These are phyloP conservation scores for Vicia villosa DNA, from an alignment of 306 rosid genomes.

Conservation along the genomic window DNA sequence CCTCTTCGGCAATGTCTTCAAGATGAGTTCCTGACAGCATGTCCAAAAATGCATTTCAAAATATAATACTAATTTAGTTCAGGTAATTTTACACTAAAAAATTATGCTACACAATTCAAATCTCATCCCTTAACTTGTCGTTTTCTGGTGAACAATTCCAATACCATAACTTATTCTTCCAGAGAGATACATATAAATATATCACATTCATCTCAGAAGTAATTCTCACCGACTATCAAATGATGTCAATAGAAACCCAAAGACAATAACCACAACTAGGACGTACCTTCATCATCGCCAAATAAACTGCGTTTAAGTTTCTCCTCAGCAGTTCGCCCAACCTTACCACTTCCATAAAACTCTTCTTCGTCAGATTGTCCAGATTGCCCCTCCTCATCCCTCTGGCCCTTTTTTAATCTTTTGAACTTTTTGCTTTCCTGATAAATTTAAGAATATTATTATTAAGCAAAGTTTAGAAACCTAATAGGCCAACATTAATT, in stretches of 20 bases:
- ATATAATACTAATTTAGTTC: background rate
- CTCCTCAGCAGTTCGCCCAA: conserved; percentile 91
- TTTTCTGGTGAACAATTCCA: no score
- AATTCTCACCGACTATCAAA: conserved; percentile 18
- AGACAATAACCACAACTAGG: background rate
- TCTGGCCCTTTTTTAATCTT: conserved; percentile 82
- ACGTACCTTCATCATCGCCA: conserved; percentile 92
- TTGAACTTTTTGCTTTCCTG: conserved; percentile 86
- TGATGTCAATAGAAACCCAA: conserved; percentile 28
- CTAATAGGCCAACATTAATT: conserved; percentile 3
- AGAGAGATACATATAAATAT: no score
- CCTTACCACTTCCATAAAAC: conserved; percentile 76
- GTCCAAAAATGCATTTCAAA: background rate
- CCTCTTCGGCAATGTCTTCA: conserved; percentile 94
- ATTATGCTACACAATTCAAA: background rate
- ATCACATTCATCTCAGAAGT: background rate
- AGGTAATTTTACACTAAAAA: conserved; percentile 1
- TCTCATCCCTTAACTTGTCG: background rate
- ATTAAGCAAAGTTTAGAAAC: background rate
- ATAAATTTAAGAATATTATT: conserved; percentile 9
- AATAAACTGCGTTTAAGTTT: conserved; percentile 85
- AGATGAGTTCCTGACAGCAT: conserved; percentile 63
- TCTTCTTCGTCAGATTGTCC: conserved; percentile 90
- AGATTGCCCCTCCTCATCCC: conserved; percentile 68
- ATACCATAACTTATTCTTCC: no score